These are phyloP conservation scores for Mycena alexandri DNA, from an alignment of 768 basidiomycete species.

Conservation along the genomic window DNA sequence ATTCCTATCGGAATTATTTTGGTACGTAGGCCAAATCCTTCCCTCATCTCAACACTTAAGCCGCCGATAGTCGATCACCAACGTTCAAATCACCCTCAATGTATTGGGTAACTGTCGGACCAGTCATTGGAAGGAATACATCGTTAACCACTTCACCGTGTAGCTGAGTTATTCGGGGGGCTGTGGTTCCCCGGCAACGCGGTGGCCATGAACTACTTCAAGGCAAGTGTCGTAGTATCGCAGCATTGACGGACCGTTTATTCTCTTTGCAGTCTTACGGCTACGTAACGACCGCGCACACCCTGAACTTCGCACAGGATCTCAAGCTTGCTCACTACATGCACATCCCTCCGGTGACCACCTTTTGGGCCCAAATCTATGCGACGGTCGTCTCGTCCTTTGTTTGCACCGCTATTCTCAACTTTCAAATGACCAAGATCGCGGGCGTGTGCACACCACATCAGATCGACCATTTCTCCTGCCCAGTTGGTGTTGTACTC, in stretches of 20 bases:
- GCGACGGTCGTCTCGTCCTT: constrained; percentile 52
- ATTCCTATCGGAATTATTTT: constrained; percentile 50
- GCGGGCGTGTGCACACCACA: constrained; percentile 48
- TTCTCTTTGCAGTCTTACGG: constrained; percentile 43
- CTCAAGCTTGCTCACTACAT: constrained; percentile 53
- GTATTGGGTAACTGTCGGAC: constrained; percentile 17
- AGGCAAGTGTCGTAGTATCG: constrained; percentile 4
- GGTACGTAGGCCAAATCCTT: background rate
- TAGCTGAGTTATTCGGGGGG: constrained; percentile 24
- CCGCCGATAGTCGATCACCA: constrained; percentile 45
- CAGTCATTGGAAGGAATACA: too few relatives aligned
- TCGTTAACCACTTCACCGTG: constrained; percentile 41
- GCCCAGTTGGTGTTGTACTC: constrained; percentile 41
- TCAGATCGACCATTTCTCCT: constrained; percentile 50
- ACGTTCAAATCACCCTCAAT: constrained; percentile 51
- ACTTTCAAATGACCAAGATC: constrained; percentile 47
- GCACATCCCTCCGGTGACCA: constrained; percentile 45
- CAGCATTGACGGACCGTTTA: background rate
- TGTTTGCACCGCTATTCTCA: constrained; percentile 44
- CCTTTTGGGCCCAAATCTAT: constrained; percentile 51
- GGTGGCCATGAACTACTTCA: constrained; percentile 51
- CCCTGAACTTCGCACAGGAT: constrained; percentile 45
- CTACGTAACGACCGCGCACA: constrained; percentile 47
- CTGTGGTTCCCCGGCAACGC: constrained; percentile 50
- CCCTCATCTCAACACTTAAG: background rate